A percentile compares a stretch with the other conserved stretches of the same genome.
phyloP scores from a whole-genome alignment of 2,329 filamentous ascomycete genomes.

The Akanthomyces lecanii region DNA sequence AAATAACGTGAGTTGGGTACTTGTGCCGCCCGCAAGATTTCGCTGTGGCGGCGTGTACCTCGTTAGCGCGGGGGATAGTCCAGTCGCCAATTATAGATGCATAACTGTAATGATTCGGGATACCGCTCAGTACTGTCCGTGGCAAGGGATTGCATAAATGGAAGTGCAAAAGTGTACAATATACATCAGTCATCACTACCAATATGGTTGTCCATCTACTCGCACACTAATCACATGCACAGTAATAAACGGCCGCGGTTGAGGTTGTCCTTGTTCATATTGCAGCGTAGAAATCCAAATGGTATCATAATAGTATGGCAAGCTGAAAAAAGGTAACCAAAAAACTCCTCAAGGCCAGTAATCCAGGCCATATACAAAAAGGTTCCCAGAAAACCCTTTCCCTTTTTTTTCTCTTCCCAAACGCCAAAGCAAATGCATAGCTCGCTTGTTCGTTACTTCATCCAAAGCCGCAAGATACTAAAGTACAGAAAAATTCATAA shows the following conservation, averaged over 20 bases:
- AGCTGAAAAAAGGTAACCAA: neutral
- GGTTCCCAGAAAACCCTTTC: neutral
- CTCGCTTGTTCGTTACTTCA: neutral
- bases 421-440: conserved; percentile 8
- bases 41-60: neutral
- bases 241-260: neutral
- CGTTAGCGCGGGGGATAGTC: neutral
- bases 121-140: no score
- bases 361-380: neutral
- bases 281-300: neutral
- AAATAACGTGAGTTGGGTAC: conserved; percentile 1
- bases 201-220: neutral
- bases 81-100: neutral
- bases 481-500: neutral
- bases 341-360: conserved; percentile 7
- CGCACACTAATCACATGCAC: neutral
- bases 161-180: no score
- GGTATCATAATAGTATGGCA: conserved; percentile 9
- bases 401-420: neutral
- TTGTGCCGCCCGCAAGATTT: conserved; percentile 6
- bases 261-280: neutral
- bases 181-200: no score
- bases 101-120: neutral
- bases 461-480: neutral
- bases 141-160: no score